These are phyloP conservation scores for Sphagnum tenellum DNA, from an alignment of 225 moss, liverwort and hornwort genomes.

Conservation along the genomic window DNA sequence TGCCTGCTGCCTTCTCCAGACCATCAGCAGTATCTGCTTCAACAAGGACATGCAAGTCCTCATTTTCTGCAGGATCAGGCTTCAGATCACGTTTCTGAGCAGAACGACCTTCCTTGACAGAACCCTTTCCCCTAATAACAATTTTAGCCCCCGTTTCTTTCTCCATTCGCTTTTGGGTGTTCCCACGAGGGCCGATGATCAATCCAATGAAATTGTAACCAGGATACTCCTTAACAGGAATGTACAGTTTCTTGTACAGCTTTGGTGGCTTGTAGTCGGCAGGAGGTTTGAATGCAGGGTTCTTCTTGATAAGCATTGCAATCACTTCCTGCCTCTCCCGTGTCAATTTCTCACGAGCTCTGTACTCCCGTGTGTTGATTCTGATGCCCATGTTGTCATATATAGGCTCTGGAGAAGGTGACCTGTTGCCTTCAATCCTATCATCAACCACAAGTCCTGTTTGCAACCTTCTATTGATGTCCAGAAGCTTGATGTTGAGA, in stretches of 20 bases:
- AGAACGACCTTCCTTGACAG: conserved; percentile 94
- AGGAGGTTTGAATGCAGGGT: conserved; percentile 96
- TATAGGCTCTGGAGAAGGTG: conserved; percentile 93
- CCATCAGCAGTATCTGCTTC: conserved; percentile 94
- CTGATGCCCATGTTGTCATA: conserved; percentile 98
- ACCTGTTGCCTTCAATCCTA: conserved; percentile 75
- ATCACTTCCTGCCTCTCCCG: conserved; percentile 98
- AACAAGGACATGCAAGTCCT: conserved; percentile 87
- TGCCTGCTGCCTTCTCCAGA: conserved; percentile 88
- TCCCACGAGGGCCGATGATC: conserved; percentile 94
- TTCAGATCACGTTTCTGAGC: conserved; percentile 96
- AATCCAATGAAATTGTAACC: conserved; percentile 98
- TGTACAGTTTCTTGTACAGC: conserved; percentile 91
- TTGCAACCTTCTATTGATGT: conserved; percentile 91
- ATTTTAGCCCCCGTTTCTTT: conserved; percentile 98
- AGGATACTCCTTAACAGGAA: conserved; percentile 96
- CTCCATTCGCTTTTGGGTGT: conserved; percentile 99
- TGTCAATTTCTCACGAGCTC: conserved; percentile 93
- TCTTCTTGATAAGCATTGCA: conserved; percentile 95
- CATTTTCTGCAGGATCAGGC: conserved; percentile 95
- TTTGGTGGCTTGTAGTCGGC: conserved; percentile 98
- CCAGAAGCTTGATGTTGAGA: conserved; percentile 88
- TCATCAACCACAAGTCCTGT: conserved; percentile 91
- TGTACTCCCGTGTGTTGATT: conserved; percentile 93
- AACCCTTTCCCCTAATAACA: conserved; percentile 94